Base-by-base conservation (phyloP, 495 filamentous ascomycete species). In the Elaphomyces granulatus region DNA sequence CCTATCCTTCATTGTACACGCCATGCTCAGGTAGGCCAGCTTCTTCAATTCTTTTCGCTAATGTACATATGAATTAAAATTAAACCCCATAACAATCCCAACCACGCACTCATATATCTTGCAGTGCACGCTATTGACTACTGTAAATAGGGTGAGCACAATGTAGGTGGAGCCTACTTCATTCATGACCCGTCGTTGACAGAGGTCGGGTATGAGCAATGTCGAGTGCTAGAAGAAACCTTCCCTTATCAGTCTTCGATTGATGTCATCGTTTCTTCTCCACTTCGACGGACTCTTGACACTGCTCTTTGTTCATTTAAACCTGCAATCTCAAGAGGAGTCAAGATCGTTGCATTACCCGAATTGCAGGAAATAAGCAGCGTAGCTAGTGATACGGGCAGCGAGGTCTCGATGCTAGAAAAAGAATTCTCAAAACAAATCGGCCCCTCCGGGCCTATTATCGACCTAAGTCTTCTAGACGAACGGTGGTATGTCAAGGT, bases 101-200 rank as follows among this genome's bases (percentile, higher is more conserved):
- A n/a, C n/a, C n/a, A n/a, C n/a, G n/a, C n/a, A n/a, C n/a, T n/a
- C n/a, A n/a, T n/a, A n/a, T n/a, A n/a, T n/a, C n/a, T n/a, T n/a
- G n/a, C n/a, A n/a, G n/a, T n/a, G n/a, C n/a, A n/a, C n/a, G n/a
- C n/a, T n/a, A n/a, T n/a, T n/a, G 28, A 26, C 34, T 32, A n/a
- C 28, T 37, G 15, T 8, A 33, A 57, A 43, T 68, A 92, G 67
- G 87, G 84, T 56, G 65, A 74, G 50, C 87, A 95, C 67, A 94
- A 96, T 64, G 71, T 90, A 50, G 66, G 48, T 42, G 48, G 51
- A 12, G 84, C 86, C 63, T 77, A 90, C 51, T 53, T 62, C 42
- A 66, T 93, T 33, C 76, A 51, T 12, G 88, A 96, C 49, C 84
- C 88, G 2, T 58, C 71, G 38, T 74, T 96, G 20, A 94, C 88